Evolutionary conservation across 352 stramenopile species (phyloP), one percentile per base, ranked within the genome.

Genomic region (Phytopythium vexans): DNA sequence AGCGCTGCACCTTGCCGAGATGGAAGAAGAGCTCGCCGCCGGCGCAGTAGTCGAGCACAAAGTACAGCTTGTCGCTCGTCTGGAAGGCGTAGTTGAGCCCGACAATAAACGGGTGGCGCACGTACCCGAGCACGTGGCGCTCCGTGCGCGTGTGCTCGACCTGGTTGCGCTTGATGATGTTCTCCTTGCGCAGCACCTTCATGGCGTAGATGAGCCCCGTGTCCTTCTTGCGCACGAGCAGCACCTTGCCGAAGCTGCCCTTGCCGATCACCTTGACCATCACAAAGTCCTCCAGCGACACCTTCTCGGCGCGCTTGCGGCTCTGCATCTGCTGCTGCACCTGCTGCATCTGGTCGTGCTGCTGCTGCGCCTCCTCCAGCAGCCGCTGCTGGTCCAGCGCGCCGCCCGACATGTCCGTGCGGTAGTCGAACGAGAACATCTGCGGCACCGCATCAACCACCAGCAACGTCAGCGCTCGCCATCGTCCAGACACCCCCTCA

Each of bases 71-170:
- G 41, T 96, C 82, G 3, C 70, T 88, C 49, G 95, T 98, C 70
- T 99, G 96, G 74, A 99, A 99, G 35, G 97, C 96, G 52, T 94
- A 95, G 61, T 96, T 88, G 43, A 97, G 75, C 16, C 94, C 91
- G 9, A 99, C 96, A 61, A 99, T 98, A 68, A 99, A 99, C 40
- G 96, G 97, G 66, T 99, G 96, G 41, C 93, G 89, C 40, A 99
- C 93, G 64, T 98, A 98, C 31, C 93, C 96, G 8, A 99, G 77
- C 33, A 99, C 96, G 59, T 95, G 96, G 14, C 96, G 82, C 81
- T 99, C 97, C 21, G 96, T 99, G 63, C 95, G 97, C n/a, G 96
- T 99, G 74, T 99, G 97, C 72, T 99, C 96, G 32, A 99, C 92
- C 74, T 99, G 96, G 64, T 99, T 99, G 46, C 96, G 83, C 64